phyloP scores from a whole-genome alignment of 2,329 filamentous ascomycete genomes.

The Penicillium sp. region DNA sequence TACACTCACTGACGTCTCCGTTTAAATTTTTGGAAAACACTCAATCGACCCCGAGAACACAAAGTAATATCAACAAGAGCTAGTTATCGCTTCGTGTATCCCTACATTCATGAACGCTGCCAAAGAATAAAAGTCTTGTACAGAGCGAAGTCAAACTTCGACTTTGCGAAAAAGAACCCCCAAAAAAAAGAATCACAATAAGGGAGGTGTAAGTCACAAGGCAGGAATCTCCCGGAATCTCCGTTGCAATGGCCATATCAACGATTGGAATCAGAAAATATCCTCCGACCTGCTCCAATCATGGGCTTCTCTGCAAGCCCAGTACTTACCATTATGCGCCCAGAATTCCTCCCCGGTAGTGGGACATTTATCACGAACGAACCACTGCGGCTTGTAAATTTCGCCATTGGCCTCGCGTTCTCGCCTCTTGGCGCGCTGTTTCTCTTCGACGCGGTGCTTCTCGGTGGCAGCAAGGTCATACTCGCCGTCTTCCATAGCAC shows the following conservation, averaged over 20 bases:
- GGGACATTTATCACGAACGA: constrained; percentile 70
- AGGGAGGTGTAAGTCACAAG: constrained; percentile 1
- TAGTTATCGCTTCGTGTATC: constrained; percentile 18
- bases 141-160: constrained; percentile 8
- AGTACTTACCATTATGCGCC: constrained; percentile 88
- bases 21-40: no score
- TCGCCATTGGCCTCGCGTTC: constrained; percentile 76
- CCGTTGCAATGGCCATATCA: background rate
- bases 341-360: constrained; percentile 88
- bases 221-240: background rate
- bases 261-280: constrained; percentile 61
- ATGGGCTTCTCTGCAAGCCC: constrained; percentile 66
- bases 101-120: constrained; percentile 8
- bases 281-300: constrained; percentile 75
- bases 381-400: constrained; percentile 85
- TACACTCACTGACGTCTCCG: background rate
- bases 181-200: constrained; percentile 1
- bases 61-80: constrained; percentile 7
- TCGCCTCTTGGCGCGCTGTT: constrained; percentile 76
- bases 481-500: constrained; percentile 97
- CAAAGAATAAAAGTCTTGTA: constrained; percentile 17
- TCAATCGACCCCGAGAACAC: background rate
- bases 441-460: constrained; percentile 93
- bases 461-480: constrained; percentile 92
- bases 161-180: background rate